Conservation (phyloP, 2,329 filamentous ascomycete species). For the Cyphellophora europaea region DNA sequence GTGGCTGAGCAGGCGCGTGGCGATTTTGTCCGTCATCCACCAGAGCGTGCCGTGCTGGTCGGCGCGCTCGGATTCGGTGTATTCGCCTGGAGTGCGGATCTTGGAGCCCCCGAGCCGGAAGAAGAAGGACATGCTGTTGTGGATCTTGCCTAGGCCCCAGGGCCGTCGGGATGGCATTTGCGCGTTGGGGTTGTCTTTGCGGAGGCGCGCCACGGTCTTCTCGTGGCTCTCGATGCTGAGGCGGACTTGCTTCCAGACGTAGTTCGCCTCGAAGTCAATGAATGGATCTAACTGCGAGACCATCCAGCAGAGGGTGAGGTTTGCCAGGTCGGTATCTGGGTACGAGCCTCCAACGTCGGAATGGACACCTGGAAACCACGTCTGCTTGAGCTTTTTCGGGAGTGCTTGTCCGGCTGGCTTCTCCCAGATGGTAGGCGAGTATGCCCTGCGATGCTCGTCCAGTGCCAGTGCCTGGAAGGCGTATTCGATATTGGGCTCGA, state of each 20-base stretch:
- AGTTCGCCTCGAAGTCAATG: slow-evolving; percentile 16
- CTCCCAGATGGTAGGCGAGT: slow-evolving; percentile 24
- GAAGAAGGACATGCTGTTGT: slow-evolving; percentile 16
- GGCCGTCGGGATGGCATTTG: slow-evolving; percentile 10
- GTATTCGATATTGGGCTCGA: slow-evolving; percentile 23
- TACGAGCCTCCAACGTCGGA: slow-evolving; percentile 39
- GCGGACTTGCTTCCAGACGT: slow-evolving; percentile 13
- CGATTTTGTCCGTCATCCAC: slow-evolving; percentile 5
- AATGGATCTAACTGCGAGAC: slow-evolving; percentile 30
- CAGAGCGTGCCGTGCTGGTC: slow-evolving; percentile 12
- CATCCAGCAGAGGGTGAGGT: slow-evolving; percentile 43
- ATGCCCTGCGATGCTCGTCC: slow-evolving; percentile 23
- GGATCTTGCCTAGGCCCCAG: slow-evolving; percentile 20
- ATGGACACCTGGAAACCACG: slow-evolving; percentile 40
- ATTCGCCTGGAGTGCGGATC: slow-evolving; percentile 17
- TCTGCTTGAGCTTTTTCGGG: slow-evolving; percentile 28
- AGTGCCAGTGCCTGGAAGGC: slow-evolving; percentile 26
- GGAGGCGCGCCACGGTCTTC: slow-evolving; percentile 4
- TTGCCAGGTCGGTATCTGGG: slow-evolving; percentile 38
- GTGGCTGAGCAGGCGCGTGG: slow-evolving; percentile 1
- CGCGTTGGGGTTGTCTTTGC: slow-evolving; percentile 5
- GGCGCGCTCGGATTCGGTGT: slow-evolving; percentile 13
- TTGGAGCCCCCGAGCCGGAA: slow-evolving; percentile 16
- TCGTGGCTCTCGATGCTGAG: slow-evolving; percentile 6
- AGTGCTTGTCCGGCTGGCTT: slow-evolving; percentile 20